Percentiles rank a stretch among this genome's conserved stretches.
These are phyloP conservation scores for Botrytis tulipae DNA, from an alignment of 2,329 filamentous ascomycete genomes.

Conservation along the genomic window DNA sequence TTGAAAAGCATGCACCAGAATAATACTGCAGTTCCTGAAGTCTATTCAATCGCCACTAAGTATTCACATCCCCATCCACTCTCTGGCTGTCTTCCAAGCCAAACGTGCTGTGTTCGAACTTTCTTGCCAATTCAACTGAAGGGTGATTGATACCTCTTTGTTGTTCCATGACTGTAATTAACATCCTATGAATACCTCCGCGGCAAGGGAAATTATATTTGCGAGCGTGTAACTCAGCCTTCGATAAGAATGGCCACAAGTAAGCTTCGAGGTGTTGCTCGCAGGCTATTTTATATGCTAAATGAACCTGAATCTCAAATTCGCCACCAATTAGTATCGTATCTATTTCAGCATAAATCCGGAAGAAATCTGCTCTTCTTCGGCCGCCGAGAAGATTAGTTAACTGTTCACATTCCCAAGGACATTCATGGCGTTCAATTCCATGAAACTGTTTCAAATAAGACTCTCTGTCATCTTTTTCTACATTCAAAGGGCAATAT, in stretches of 20 bases:
- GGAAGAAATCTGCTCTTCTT: not conserved
- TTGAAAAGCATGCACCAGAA: not conserved
- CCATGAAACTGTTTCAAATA: not conserved
- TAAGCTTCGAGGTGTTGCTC: not conserved
- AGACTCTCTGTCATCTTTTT: too few species aligned
- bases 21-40: not conserved
- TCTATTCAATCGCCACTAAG: not conserved
- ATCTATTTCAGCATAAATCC: not conserved
- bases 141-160: not conserved
- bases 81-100: not conserved
- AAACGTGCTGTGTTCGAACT: rapidly evolving
- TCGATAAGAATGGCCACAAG: not conserved
- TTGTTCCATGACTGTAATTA: not conserved
- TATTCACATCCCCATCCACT: not conserved
- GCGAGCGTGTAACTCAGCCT: not conserved
- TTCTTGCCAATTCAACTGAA: not conserved
- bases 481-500: not conserved
- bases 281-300: not conserved
- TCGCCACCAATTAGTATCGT: rapidly evolving
- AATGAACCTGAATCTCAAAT: too few species aligned
- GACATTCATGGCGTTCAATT: not conserved
- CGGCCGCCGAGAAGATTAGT: rapidly evolving
- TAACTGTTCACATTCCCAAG: not conserved
- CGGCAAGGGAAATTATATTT: too few species aligned
- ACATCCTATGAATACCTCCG: not conserved